Evolutionary conservation across 1,284 basidiomycete species (phyloP).

Genomic region (Ganoderma meredithae): DNA sequence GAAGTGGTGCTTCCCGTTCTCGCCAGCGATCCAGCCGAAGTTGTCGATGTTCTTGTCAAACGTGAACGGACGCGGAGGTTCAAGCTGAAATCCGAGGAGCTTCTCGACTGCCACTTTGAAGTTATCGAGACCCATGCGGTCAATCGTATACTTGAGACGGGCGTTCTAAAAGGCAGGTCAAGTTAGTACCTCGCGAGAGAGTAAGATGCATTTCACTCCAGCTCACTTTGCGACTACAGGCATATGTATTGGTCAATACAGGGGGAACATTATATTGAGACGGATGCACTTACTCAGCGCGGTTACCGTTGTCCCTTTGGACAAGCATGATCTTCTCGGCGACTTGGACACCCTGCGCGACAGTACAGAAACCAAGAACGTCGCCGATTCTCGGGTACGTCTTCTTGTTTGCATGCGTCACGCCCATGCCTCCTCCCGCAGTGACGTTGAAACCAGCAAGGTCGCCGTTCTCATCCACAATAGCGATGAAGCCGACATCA

Average conservation of each 20-base stretch:
- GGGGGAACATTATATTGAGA: not conserved
- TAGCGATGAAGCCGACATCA: slow-evolving; percentile 95
- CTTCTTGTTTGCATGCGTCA: slow-evolving; percentile 98
- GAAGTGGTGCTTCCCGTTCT: slow-evolving; percentile 92
- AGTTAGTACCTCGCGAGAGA: not conserved
- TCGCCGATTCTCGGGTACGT: slow-evolving; percentile 94
- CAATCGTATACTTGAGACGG: slow-evolving; percentile 96
- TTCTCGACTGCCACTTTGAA: slow-evolving; percentile 95
- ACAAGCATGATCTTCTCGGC: slow-evolving; percentile 95
- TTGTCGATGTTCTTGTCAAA: slow-evolving; percentile 95
- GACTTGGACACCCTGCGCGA: slow-evolving; percentile 86
- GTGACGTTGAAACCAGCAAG: slow-evolving; percentile 91
- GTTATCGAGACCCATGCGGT: slow-evolving; percentile 87
- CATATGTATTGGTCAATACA: slow-evolving; percentile 19
- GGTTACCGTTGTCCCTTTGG: slow-evolving; percentile 97
- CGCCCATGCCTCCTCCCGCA: slow-evolving; percentile 98
- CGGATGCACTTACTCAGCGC: slow-evolving; percentile 72
- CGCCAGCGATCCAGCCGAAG: slow-evolving; percentile 91
- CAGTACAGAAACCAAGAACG: slow-evolving; percentile 92
- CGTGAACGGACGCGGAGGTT: slow-evolving; percentile 76
- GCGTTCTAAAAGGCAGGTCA: slow-evolving; percentile 66
- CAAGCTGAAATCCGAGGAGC: slow-evolving; percentile 83
- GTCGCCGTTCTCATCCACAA: slow-evolving; percentile 76
- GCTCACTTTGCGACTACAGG: slow-evolving; percentile 38
- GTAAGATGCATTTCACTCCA: slow-evolving; percentile 34